A percentile compares a stretch with the other conserved stretches of the same genome.
These are phyloP conservation scores for Chaetoscypha palmicola DNA, from an alignment of 2,329 filamentous ascomycete genomes.

Conservation along the genomic window DNA sequence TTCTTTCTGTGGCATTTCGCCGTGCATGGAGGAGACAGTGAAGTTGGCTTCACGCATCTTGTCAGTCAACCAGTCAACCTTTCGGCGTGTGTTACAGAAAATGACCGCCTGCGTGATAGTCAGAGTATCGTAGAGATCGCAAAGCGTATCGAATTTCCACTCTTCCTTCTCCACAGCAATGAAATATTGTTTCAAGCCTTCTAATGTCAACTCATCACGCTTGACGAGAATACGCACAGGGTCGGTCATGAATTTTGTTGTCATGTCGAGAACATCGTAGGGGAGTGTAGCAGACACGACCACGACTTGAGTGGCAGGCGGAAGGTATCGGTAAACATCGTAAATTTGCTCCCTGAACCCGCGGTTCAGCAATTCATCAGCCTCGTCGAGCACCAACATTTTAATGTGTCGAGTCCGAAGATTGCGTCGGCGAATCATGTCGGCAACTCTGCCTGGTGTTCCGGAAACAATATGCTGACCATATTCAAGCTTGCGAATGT, in stretches of 20 bases:
- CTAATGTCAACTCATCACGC: slow-evolving; percentile 95
- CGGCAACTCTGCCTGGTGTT: slow-evolving; percentile 90
- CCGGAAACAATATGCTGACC: slow-evolving; percentile 97
- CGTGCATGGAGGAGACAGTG: slow-evolving; percentile 99
- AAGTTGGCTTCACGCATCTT: slow-evolving; percentile 98
- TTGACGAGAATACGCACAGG: slow-evolving; percentile 95
- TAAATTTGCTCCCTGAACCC: slow-evolving; percentile 99
- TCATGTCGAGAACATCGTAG: slow-evolving; percentile 98
- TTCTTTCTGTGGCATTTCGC: slow-evolving; percentile 97
- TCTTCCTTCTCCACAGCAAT: slow-evolving; percentile 99
- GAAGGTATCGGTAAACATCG: slow-evolving; percentile 95
- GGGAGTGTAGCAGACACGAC: slow-evolving; percentile 94
- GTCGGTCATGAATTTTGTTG: slow-evolving; percentile 99
- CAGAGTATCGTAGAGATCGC: slow-evolving; percentile 97
- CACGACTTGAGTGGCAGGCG: slow-evolving; percentile 95
- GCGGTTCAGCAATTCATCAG: slow-evolving; percentile 77
- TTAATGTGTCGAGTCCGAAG: slow-evolving; percentile 69
- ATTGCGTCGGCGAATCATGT: slow-evolving; percentile 71
- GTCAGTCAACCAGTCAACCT: slow-evolving; percentile 99
- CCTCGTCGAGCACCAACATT: slow-evolving; percentile 71
- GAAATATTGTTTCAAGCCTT: slow-evolving; percentile 98
- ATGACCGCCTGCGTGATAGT: slow-evolving; percentile 99
- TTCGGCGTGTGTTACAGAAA: slow-evolving; percentile 99
- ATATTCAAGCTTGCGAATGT: slow-evolving; percentile 95
- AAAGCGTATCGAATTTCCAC: slow-evolving; percentile 99